These are phyloP conservation scores for Nadsonia starkeyi-henricii DNA, from an alignment of 1,139 yeast genomes.

Conservation along the genomic window DNA sequence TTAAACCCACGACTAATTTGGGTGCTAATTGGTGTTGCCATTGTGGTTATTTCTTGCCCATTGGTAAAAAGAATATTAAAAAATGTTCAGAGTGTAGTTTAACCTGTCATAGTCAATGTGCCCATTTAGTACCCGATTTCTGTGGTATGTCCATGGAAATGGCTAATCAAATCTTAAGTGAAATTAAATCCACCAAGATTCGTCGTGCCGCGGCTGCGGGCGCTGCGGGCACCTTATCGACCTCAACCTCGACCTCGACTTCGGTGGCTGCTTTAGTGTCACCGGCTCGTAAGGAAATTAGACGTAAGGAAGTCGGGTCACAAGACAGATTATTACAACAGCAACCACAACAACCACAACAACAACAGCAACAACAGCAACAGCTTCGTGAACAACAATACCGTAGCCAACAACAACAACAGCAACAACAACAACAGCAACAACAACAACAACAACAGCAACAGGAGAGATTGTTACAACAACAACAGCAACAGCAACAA, in stretches of 20 bases:
- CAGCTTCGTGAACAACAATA: slow-evolving; percentile 14
- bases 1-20: slow-evolving; percentile 77
- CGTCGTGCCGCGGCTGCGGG: slow-evolving; percentile 23
- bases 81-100: slow-evolving; percentile 92
- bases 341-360: slow-evolving; percentile 8
- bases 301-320: slow-evolving; percentile 22
- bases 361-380: slow-evolving; percentile 13
- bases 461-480: slow-evolving; percentile 4
- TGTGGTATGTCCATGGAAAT: slow-evolving; percentile 98
- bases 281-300: slow-evolving; percentile 16
- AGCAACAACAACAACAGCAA: slow-evolving; percentile 5
- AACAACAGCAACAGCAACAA: slow-evolving; percentile 3
- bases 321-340: slow-evolving; percentile 5
- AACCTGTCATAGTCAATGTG: slow-evolving; percentile 86
- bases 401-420: slow-evolving; percentile 9
- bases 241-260: slow-evolving; percentile 7
- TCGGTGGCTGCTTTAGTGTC: slow-evolving; percentile 5
- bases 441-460: slow-evolving; percentile 5
- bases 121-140: slow-evolving; percentile 90
- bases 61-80: slow-evolving; percentile 89
- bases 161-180: slow-evolving; percentile 77
- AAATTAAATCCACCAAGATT: slow-evolving; percentile 68
- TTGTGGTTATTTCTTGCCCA: slow-evolving; percentile 89
- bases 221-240: slow-evolving; percentile 13
- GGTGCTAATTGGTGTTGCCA: slow-evolving; percentile 99